Conservation (phyloP, 2,329 filamentous ascomycete species). For the Podosphaera xanthii region DNA sequence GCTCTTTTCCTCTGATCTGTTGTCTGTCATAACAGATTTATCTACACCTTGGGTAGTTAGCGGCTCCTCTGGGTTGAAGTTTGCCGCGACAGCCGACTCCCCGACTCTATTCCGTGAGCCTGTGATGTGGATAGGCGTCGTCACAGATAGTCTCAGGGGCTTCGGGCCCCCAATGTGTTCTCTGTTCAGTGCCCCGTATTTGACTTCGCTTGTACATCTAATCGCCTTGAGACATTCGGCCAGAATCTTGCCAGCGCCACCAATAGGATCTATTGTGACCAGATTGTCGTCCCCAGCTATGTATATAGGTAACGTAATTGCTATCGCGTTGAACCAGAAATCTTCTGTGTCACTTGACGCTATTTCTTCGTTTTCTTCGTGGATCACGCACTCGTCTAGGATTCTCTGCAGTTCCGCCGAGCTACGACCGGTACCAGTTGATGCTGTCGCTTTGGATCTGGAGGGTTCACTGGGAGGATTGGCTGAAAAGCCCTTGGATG, state of each 20-base stretch:
- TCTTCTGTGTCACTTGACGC: conserved; percentile 2
- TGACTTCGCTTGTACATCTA: conserved; percentile 19
- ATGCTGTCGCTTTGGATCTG: too few relatives aligned
- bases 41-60: too few relatives aligned
- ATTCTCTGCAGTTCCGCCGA: too few relatives aligned
- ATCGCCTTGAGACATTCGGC: conserved; percentile 23
- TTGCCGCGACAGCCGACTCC: conserved; percentile 4
- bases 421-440: too few relatives aligned
- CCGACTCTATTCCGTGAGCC: conserved; percentile 24
- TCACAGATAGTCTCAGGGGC: conserved; percentile 22
- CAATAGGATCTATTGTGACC: conserved; percentile 19
- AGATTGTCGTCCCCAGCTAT: conserved; percentile 27
- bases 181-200: conserved; percentile 23
- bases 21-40: too few relatives aligned
- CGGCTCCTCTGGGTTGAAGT: too few relatives aligned
- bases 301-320: conserved; percentile 25
- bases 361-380: too few relatives aligned
- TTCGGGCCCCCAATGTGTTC: conserved; percentile 22
- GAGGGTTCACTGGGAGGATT: too few relatives aligned
- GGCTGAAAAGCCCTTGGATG: too few relatives aligned
- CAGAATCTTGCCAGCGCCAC: conserved; percentile 21
- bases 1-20: too few relatives aligned
- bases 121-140: conserved; percentile 23
- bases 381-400: too few relatives aligned
- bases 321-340: conserved; percentile 21